phyloP scores from a whole-genome alignment of 2,329 filamentous ascomycete species.

The Cercospora zeae-maydis region DNA sequence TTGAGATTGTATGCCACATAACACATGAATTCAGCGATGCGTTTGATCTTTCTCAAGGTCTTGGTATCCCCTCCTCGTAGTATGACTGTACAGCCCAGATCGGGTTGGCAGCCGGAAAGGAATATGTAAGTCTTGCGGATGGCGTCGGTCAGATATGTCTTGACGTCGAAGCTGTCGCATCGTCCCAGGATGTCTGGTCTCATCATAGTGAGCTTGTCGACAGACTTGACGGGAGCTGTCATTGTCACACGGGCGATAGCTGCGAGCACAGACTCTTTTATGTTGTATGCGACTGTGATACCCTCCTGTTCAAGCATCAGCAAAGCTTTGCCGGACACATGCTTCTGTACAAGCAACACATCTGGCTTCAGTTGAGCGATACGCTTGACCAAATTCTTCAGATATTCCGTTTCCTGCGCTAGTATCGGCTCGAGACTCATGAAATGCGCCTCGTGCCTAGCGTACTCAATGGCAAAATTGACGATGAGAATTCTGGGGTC shows the following conservation, averaged over 20 bases:
- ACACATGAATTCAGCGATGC: slow-evolving; percentile 96
- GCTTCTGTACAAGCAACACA: slow-evolving; percentile 84
- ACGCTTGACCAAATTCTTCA: slow-evolving; percentile 84
- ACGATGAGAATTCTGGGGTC: slow-evolving; percentile 88
- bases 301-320: slow-evolving; percentile 83
- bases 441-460: slow-evolving; percentile 87
- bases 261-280: slow-evolving; percentile 92
- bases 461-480: slow-evolving; percentile 93
- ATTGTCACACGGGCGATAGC: slow-evolving; percentile 90
- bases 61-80: slow-evolving; percentile 74
- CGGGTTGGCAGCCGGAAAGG: slow-evolving; percentile 81
- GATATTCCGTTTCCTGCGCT: slow-evolving; percentile 89
- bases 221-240: slow-evolving; percentile 86
- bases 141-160: slow-evolving; percentile 84
- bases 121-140: slow-evolving; percentile 95
- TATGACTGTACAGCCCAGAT: slow-evolving; percentile 91
- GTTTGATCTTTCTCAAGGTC: slow-evolving; percentile 74
- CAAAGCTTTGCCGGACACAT: slow-evolving; percentile 85
- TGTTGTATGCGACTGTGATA: slow-evolving; percentile 92
- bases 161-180: slow-evolving; percentile 87
- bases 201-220: slow-evolving; percentile 79
- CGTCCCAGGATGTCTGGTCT: slow-evolving; percentile 70
- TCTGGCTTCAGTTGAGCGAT: slow-evolving; percentile 83
- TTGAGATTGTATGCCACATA: slow-evolving; percentile 98
- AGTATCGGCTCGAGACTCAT: slow-evolving; percentile 98